Evolutionary conservation across 208 protist species (phyloP).

Genomic region (Acanthamoeba quina): DNA sequence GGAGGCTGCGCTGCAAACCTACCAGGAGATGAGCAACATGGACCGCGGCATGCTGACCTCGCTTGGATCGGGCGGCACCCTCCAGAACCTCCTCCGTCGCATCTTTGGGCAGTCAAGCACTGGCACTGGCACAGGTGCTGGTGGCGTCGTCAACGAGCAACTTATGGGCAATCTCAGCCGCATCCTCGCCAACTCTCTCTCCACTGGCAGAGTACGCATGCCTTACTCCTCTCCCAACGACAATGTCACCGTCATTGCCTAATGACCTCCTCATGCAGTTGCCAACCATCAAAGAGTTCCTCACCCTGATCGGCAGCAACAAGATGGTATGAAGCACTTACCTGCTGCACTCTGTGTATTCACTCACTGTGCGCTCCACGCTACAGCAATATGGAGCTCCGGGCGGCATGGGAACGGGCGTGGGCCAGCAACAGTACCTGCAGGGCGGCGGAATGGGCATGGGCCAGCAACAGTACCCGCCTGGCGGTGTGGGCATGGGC

Average conservation of each 20-base stretch:
- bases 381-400: neutral
- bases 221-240: neutral
- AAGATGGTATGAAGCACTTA: neutral
- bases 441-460: neutral
- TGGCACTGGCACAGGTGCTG: neutral
- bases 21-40: constrained; percentile 33
- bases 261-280: neutral
- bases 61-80: neutral
- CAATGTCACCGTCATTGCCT: neutral
- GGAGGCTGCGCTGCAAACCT: neutral
- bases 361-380: neutral
- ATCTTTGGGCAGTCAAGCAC: neutral
- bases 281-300: neutral
- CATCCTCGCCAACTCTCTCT: neutral
- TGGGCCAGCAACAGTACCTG: neutral
- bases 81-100: neutral
- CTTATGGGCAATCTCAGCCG: neutral
- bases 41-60: neutral
- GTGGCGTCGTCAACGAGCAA: neutral
- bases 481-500: neutral
- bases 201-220: neutral
- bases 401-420: neutral
- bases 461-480: neutral
- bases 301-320: neutral
- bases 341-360: neutral